Conservation (phyloP, 1,284 basidiomycete species). For the Cutaneotrichosporon sp. region DNA sequence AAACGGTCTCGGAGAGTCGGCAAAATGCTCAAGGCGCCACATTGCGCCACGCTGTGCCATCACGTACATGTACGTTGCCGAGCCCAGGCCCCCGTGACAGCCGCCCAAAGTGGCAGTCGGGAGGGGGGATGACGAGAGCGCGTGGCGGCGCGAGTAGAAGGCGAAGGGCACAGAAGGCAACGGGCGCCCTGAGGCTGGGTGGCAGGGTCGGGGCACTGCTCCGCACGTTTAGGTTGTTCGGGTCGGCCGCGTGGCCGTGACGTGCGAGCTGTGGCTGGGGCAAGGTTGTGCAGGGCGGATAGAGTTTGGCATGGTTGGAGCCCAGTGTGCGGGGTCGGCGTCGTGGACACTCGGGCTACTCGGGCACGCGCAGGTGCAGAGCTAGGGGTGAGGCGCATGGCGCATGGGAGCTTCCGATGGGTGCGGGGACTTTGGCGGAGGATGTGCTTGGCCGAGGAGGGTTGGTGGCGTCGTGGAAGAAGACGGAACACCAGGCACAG, state of each 20-base stretch:
- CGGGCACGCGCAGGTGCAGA: neutral
- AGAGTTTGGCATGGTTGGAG: neutral
- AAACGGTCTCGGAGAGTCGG: conserved; percentile 3
- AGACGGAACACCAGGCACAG: neutral
- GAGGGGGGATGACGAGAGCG: neutral
- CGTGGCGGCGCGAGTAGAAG: neutral
- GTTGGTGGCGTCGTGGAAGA: neutral
- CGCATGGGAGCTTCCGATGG: neutral
- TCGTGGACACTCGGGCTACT: neutral
- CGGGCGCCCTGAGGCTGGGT: neutral
- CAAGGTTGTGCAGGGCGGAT: neutral
- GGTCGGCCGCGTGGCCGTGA: neutral
- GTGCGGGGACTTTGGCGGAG: neutral
- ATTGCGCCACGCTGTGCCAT: neutral
- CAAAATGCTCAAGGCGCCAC: neutral
- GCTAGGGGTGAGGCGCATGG: neutral
- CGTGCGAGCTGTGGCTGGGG: neutral
- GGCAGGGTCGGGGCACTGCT: neutral
- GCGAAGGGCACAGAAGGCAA: neutral
- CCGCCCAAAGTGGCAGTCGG: neutral
- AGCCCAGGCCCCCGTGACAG: neutral
- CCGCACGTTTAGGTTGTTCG: neutral
- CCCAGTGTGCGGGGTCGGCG: neutral
- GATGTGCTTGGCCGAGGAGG: neutral
- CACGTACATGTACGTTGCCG: conserved; percentile 1